phyloP scores from a whole-genome alignment of 768 basidiomycete species.

The Leccinum pellstonianum region DNA sequence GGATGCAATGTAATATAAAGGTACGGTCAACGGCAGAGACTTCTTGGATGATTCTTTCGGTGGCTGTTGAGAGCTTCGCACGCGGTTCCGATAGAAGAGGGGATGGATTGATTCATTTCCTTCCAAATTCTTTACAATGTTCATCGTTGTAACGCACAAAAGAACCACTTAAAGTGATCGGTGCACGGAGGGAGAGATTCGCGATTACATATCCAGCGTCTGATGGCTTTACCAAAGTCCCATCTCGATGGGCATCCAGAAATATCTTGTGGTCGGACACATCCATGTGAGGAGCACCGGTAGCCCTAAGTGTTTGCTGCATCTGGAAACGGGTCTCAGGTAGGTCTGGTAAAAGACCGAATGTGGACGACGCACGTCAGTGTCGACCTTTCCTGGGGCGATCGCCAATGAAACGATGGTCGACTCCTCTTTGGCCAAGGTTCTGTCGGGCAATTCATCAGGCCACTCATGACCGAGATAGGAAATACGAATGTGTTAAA shows the following conservation, averaged over 20 bases:
- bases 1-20: constrained; percentile 3
- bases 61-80: constrained; percentile 13
- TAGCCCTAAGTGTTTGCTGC: constrained; percentile 57
- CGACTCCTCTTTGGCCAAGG: constrained; percentile 83
- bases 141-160: constrained; percentile 83
- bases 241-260: constrained; percentile 53
- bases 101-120: constrained; percentile 19
- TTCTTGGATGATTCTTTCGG: constrained; percentile 19
- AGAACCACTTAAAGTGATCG: constrained; percentile 62
- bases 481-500: constrained; percentile 38
- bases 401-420: constrained; percentile 70
- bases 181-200: constrained; percentile 63
- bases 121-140: constrained; percentile 57
- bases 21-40: background rate
- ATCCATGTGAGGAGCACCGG: constrained; percentile 54
- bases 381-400: constrained; percentile 88
- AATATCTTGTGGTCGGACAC: constrained; percentile 57
- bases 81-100: constrained; percentile 16
- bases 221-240: constrained; percentile 74
- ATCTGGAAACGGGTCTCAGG: constrained; percentile 47
- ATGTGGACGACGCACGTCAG: constrained; percentile 49
- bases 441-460: constrained; percentile 44
- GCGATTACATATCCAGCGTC: constrained; percentile 80
- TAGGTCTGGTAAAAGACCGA: background rate
- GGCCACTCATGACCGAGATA: background rate